These are phyloP conservation scores for Arthromyces matolae DNA, from an alignment of 768 basidiomycete genomes.

Conservation along the genomic window DNA sequence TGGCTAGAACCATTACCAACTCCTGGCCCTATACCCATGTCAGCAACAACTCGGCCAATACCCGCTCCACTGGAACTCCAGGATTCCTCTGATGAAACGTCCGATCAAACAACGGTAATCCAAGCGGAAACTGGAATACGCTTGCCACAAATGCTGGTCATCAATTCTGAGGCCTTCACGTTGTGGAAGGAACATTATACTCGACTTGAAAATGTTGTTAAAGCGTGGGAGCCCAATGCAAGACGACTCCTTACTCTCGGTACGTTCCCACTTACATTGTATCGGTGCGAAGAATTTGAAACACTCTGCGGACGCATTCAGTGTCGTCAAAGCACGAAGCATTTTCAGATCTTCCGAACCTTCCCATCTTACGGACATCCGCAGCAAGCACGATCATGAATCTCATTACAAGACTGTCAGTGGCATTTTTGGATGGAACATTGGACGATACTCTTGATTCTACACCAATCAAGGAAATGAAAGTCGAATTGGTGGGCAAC, in stretches of 20 bases:
- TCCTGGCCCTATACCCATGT: conserved; percentile 46
- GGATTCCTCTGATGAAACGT: conserved; percentile 2
- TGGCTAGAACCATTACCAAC: conserved; percentile 77
- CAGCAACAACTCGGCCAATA: neutral
- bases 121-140: neutral
- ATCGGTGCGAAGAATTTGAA: too few species aligned
- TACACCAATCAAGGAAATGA: conserved; percentile 33
- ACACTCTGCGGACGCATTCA: too few species aligned
- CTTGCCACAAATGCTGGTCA: conserved; percentile 50
- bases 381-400: conserved; percentile 31
- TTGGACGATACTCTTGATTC: conserved; percentile 31
- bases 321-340: conserved; percentile 42
- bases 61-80: conserved; percentile 7
- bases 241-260: conserved; percentile 46
- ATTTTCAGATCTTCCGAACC: conserved; percentile 46
- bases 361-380: conserved; percentile 37
- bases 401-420: conserved; percentile 32
- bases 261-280: too few species aligned
- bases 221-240: conserved; percentile 49
- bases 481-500: conserved; percentile 36
- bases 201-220: conserved; percentile 50
- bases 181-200: conserved; percentile 75
- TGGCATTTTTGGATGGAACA: conserved; percentile 40
- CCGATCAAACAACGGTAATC: neutral
- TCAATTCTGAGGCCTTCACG: conserved; percentile 77